A percentile compares a stretch with the other conserved stretches of the same genome.
These are phyloP conservation scores for Amauroascus verrucosus DNA, from an alignment of 2,329 filamentous ascomycete genomes.

Conservation along the genomic window DNA sequence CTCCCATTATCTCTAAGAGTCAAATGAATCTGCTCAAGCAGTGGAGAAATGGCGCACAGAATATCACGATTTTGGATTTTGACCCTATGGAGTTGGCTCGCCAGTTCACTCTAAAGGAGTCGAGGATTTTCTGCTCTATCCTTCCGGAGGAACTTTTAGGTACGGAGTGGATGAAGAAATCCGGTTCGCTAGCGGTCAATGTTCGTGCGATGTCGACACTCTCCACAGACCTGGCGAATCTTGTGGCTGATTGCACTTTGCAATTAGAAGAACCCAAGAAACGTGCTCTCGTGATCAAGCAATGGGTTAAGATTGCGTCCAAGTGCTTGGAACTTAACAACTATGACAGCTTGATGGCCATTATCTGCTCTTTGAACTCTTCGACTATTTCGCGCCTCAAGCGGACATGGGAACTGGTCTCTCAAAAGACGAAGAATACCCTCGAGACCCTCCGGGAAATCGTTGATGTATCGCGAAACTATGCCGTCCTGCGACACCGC, in stretches of 20 bases:
- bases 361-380: constrained; percentile 86
- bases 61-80: constrained; percentile 74
- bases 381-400: constrained; percentile 81
- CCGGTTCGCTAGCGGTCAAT: constrained; percentile 67
- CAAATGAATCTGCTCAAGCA: constrained; percentile 61
- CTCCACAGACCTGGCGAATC: constrained; percentile 82
- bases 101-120: constrained; percentile 87
- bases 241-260: constrained; percentile 88
- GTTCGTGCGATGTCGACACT: constrained; percentile 89
- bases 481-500: constrained; percentile 70
- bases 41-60: constrained; percentile 62
- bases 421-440: constrained; percentile 67
- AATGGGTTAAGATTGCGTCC: constrained; percentile 92
- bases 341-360: constrained; percentile 93
- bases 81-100: constrained; percentile 83
- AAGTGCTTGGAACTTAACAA: constrained; percentile 85
- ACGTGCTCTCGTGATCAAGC: constrained; percentile 80
- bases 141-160: constrained; percentile 83
- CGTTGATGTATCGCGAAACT: constrained; percentile 83
- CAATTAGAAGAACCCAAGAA: constrained; percentile 85
- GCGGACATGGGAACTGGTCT: constrained; percentile 85
- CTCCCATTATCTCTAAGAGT: constrained; percentile 61
- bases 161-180: constrained; percentile 88
- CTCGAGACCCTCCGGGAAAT: constrained; percentile 72
- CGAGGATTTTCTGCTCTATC: constrained; percentile 82